phyloP scores from a whole-genome alignment of 768 basidiomycete species.

The Lactarius hatsudake region DNA sequence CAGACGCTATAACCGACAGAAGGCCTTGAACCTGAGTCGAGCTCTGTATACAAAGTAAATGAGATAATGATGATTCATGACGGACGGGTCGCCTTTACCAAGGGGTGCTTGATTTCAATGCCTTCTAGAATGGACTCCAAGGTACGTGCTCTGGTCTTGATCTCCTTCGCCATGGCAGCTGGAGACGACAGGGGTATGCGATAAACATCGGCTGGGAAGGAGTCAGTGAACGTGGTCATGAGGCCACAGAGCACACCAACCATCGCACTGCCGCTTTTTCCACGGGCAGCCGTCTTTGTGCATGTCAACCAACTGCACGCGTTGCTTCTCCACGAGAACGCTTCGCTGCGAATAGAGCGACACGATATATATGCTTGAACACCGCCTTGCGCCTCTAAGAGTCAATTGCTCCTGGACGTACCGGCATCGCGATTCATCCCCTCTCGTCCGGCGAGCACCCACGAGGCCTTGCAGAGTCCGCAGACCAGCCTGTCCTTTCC shows the following conservation, averaged over 20 bases:
- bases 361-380: background rate
- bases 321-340: constrained; percentile 72
- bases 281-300: constrained; percentile 86
- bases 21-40: constrained; percentile 55
- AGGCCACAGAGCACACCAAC: constrained; percentile 42
- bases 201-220: constrained; percentile 9
- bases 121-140: constrained; percentile 54
- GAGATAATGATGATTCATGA: background rate
- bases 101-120: constrained; percentile 65
- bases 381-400: background rate
- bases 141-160: constrained; percentile 52
- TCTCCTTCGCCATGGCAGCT: constrained; percentile 54
- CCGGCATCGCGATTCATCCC: constrained; percentile 77
- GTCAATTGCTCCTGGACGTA: constrained; percentile 43
- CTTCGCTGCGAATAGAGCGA: constrained; percentile 46
- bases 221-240: background rate
- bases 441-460: constrained; percentile 68
- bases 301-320: constrained; percentile 55
- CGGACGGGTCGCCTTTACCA: constrained; percentile 45
- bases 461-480: constrained; percentile 65
- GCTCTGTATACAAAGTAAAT: constrained; percentile 42
- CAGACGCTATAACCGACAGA: constrained; percentile 42
- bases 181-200: constrained; percentile 72
- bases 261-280: constrained; percentile 76
- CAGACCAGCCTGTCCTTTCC: constrained; percentile 78